Conservation (phyloP, 805 yeast genomes). For the Wickerhamiella azymoides region DNA sequence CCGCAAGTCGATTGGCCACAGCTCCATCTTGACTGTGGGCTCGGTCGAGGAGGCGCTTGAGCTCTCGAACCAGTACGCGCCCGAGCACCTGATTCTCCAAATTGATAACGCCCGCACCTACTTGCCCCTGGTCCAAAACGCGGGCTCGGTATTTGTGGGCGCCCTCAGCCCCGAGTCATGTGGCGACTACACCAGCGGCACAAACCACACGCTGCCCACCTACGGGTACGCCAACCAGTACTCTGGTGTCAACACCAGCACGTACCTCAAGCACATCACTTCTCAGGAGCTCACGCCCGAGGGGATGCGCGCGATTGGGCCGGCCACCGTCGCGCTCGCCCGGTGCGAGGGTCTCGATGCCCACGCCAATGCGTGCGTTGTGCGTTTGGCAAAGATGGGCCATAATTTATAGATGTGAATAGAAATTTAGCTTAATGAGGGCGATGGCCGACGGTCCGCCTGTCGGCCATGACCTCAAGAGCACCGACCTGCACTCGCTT, state of each 20-base stretch:
- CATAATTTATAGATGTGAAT: neutral
- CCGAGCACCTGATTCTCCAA: conserved; percentile 93
- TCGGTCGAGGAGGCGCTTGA: conserved; percentile 66
- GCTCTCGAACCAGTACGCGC: conserved; percentile 87
- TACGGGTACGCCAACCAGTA: conserved; percentile 97
- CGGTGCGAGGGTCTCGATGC: conserved; percentile 95
- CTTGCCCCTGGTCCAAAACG: conserved; percentile 69
- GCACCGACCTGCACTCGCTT: no score
- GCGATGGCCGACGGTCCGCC: no score
- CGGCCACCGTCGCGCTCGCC: conserved; percentile 91
- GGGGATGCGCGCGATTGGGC: conserved; percentile 83
- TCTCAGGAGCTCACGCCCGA: conserved; percentile 77
- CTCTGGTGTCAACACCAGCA: conserved; percentile 91
- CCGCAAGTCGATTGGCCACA: conserved; percentile 82
- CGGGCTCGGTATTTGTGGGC: conserved; percentile 95
- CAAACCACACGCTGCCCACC: conserved; percentile 96
- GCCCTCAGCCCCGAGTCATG: conserved; percentile 94
- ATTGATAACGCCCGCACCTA: conserved; percentile 61
- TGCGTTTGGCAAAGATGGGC: conserved; percentile 42
- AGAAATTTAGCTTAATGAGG: no score
- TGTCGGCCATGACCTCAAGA: no score
- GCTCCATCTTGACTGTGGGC: conserved; percentile 60
- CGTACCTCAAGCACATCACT: conserved; percentile 90
- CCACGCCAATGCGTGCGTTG: conserved; percentile 91
- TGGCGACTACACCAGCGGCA: conserved; percentile 97